Conservation (phyloP, 371 early-diverging fungal species). For the Mortierella sp. region DNA sequence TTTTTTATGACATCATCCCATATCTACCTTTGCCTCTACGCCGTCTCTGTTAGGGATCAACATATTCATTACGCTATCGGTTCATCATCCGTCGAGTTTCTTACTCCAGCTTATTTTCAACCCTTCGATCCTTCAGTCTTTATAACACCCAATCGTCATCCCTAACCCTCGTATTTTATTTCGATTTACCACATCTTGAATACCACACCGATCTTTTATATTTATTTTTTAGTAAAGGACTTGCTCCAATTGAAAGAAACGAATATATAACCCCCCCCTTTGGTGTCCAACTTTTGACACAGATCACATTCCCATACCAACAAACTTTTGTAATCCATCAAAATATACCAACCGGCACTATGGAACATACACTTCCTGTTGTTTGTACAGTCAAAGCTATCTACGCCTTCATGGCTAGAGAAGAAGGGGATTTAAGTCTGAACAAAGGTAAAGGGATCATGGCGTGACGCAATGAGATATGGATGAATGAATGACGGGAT, state of each 20-base stretch:
- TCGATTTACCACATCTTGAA: not conserved
- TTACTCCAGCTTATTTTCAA: not conserved
- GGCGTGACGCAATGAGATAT: not conserved
- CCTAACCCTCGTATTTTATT: not conserved
- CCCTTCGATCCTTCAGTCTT: not conserved
- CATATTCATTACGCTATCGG: slow-evolving; percentile 22
- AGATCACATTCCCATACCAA: not conserved
- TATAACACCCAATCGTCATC: not conserved
- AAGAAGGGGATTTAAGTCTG: slow-evolving; percentile 42
- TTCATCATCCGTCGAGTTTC: slow-evolving; percentile 5
- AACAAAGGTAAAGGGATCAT: slow-evolving; percentile 32
- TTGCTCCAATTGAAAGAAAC: no score
- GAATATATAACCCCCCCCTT: not conserved
- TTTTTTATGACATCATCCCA: not conserved
- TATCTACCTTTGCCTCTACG: not conserved
- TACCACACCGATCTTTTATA: not conserved
- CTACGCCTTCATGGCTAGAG: slow-evolving; percentile 40
- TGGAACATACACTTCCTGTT: slow-evolving; percentile 27
- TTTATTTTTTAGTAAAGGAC: no score
- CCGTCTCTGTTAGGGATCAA: not conserved
- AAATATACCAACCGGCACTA: slow-evolving; percentile 9
- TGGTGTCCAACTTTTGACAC: not conserved
- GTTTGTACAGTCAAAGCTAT: slow-evolving; percentile 44
- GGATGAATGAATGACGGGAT: slow-evolving; percentile 4
- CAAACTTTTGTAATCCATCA: not conserved